phyloP scores from a whole-genome alignment of 441 rosid species.

The Bruguiera hainesii region DNA sequence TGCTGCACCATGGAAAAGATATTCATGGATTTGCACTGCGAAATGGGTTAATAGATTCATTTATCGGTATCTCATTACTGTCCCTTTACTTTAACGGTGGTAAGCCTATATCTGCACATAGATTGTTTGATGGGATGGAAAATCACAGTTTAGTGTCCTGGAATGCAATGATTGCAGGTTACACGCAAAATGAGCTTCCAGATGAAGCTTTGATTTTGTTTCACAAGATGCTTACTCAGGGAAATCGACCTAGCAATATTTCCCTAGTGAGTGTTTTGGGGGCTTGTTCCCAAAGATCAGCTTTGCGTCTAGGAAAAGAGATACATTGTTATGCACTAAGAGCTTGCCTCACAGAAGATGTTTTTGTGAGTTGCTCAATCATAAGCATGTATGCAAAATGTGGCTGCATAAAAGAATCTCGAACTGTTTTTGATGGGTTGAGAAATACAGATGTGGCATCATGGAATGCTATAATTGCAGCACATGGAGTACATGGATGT shows the following conservation, averaged over 20 bases:
- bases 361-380: conserved; percentile 59
- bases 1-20: conserved; percentile 40
- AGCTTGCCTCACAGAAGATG: conserved; percentile 34
- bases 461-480: conserved; percentile 73
- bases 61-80: conserved; percentile 40
- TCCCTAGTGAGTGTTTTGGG: conserved; percentile 56
- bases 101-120: conserved; percentile 35
- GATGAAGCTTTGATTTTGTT: conserved; percentile 54
- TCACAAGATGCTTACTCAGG: conserved; percentile 39
- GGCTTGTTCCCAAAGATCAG: conserved; percentile 67
- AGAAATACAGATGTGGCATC: conserved; percentile 52
- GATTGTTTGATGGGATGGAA: conserved; percentile 44
- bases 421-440: conserved; percentile 43
- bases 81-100: conserved; percentile 51
- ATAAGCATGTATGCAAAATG: conserved; percentile 82
- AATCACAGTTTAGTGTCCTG: conserved; percentile 56
- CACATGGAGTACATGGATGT: conserved; percentile 65
- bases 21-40: conserved; percentile 52
- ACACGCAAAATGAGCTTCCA: conserved; percentile 60
- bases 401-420: conserved; percentile 62
- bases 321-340: conserved; percentile 51
- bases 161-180: conserved; percentile 83
- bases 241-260: conserved; percentile 44
- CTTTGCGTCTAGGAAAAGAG: conserved; percentile 52
- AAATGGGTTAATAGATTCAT: conserved; percentile 40